Evolutionary conservation across 306 rosid genomes (phyloP).

Genomic region (Aeschynomene evenia): DNA sequence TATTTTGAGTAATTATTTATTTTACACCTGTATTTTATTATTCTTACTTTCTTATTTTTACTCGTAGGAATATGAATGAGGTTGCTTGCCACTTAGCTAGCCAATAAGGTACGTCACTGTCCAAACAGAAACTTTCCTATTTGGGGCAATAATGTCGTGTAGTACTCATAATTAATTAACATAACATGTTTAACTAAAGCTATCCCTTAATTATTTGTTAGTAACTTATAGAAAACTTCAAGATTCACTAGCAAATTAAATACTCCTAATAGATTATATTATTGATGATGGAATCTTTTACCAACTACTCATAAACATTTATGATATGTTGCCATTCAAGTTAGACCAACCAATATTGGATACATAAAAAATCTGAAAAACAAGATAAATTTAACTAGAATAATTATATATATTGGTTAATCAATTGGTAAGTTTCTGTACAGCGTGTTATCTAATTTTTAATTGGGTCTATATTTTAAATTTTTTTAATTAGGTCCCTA

Average conservation of each 20-base stretch:
- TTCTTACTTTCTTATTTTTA: not conserved
- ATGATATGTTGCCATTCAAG: not conserved
- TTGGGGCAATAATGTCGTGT: slow-evolving; percentile 29
- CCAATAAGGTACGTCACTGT: slow-evolving; percentile 24
- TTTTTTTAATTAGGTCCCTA: too few relatives aligned
- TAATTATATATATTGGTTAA: too few relatives aligned
- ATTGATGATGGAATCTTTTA: not conserved
- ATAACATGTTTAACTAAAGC: slow-evolving; percentile 6
- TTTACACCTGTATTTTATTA: too few relatives aligned
- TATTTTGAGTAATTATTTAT: too few relatives aligned
- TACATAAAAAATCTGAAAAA: too few relatives aligned
- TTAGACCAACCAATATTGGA: too few relatives aligned
- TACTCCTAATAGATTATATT: too few relatives aligned
- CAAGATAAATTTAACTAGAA: not conserved
- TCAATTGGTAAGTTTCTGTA: too few relatives aligned
- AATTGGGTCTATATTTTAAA: too few relatives aligned
- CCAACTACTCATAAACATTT: not conserved
- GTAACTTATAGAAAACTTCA: not conserved
- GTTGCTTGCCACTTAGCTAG: slow-evolving; percentile 29
- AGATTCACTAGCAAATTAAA: not conserved
- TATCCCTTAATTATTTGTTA: not conserved
- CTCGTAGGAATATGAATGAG: slow-evolving; percentile 28
- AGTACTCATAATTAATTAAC: too few relatives aligned
- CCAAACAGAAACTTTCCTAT: slow-evolving; percentile 33
- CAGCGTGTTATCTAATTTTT: too few relatives aligned